Evolutionary conservation across 2,329 filamentous ascomycete species (phyloP).

Genomic region (Plenodomus lindquistii): DNA sequence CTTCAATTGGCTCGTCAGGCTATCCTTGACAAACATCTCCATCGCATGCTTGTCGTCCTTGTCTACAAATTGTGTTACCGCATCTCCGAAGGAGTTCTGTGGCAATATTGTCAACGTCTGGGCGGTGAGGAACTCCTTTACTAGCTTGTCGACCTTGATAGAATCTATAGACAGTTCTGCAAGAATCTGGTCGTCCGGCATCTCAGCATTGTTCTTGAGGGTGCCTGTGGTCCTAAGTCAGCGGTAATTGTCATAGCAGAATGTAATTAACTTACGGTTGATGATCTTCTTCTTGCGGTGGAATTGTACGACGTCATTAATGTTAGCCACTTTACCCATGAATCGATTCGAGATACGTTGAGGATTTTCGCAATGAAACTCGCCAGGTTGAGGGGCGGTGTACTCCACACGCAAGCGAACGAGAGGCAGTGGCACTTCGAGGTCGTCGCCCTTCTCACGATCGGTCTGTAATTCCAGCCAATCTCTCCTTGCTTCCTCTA

Average conservation of each 20-base stretch:
- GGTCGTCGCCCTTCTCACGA: slow-evolving; percentile 57
- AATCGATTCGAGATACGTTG: slow-evolving; percentile 96
- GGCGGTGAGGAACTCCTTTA: slow-evolving; percentile 81
- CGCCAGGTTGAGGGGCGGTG: slow-evolving; percentile 78
- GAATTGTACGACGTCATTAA: slow-evolving; percentile 91
- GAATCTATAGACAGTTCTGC: slow-evolving; percentile 68
- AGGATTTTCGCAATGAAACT: slow-evolving; percentile 90
- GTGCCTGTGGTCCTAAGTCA: slow-evolving; percentile 40
- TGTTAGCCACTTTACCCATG: slow-evolving; percentile 86
- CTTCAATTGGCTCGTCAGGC: slow-evolving; percentile 49
- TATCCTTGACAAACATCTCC: slow-evolving; percentile 54
- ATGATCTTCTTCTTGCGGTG: slow-evolving; percentile 78
- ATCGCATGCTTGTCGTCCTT: slow-evolving; percentile 95
- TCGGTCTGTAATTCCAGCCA: slow-evolving; percentile 75
- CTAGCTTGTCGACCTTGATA: slow-evolving; percentile 85
- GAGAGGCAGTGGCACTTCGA: slow-evolving; percentile 74
- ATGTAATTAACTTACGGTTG: slow-evolving; percentile 26
- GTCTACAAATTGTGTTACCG: slow-evolving; percentile 88
- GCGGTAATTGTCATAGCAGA: neutral
- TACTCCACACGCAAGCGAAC: slow-evolving; percentile 91
- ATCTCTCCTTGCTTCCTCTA: slow-evolving; percentile 77
- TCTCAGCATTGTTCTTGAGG: slow-evolving; percentile 57
- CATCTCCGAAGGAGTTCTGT: slow-evolving; percentile 89
- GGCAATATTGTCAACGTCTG: slow-evolving; percentile 92
- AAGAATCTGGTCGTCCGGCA: slow-evolving; percentile 67